A percentile compares a stretch with the other conserved stretches of the same genome.
Conservation (phyloP, 495 filamentous ascomycete species). For the Neurospora sp. region DNA sequence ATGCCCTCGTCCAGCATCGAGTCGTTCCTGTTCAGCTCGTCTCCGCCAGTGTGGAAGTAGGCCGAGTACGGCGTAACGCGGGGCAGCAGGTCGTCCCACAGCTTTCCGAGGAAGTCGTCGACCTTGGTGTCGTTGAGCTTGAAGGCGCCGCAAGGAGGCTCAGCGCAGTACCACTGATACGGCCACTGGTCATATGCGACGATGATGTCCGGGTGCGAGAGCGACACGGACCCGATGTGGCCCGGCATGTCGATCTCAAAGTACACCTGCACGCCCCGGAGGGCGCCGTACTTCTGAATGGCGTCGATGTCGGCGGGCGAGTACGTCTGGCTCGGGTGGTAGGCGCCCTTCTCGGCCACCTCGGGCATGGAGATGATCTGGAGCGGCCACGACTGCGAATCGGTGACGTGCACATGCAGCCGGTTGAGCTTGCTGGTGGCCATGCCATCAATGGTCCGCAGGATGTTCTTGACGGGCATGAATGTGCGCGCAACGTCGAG, state of each 20-base stretch:
- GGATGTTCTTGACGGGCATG: slow-evolving; percentile 51
- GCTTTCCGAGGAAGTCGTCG: slow-evolving; percentile 53
- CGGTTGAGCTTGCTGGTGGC: slow-evolving; percentile 71
- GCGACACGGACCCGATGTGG: slow-evolving; percentile 55
- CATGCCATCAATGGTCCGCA: slow-evolving; percentile 60
- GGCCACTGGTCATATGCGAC: slow-evolving; percentile 59
- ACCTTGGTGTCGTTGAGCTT: slow-evolving; percentile 62
- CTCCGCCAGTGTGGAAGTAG: slow-evolving; percentile 77
- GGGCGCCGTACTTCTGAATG: slow-evolving; percentile 56
- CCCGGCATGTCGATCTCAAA: slow-evolving; percentile 78
- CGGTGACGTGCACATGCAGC: slow-evolving; percentile 69
- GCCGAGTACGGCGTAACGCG: slow-evolving; percentile 51
- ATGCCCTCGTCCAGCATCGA: slow-evolving; percentile 65
- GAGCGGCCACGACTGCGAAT: slow-evolving; percentile 77
- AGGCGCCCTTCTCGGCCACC: slow-evolving; percentile 59
- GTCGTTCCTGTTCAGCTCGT: slow-evolving; percentile 67
- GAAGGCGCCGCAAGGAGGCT: slow-evolving; percentile 68
- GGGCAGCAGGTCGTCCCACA: slow-evolving; percentile 65
- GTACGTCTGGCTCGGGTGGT: slow-evolving; percentile 50
- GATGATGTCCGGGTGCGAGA: slow-evolving; percentile 62
- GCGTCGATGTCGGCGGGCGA: slow-evolving; percentile 48
- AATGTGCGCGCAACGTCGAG: slow-evolving; percentile 61
- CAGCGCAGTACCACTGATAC: slow-evolving; percentile 56
- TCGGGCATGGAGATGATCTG: slow-evolving; percentile 63
- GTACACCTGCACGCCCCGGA: slow-evolving; percentile 61